These are phyloP conservation scores for Polygonum aviculare DNA, from an alignment of 148 eudicot genomes.

Conservation along the genomic window DNA sequence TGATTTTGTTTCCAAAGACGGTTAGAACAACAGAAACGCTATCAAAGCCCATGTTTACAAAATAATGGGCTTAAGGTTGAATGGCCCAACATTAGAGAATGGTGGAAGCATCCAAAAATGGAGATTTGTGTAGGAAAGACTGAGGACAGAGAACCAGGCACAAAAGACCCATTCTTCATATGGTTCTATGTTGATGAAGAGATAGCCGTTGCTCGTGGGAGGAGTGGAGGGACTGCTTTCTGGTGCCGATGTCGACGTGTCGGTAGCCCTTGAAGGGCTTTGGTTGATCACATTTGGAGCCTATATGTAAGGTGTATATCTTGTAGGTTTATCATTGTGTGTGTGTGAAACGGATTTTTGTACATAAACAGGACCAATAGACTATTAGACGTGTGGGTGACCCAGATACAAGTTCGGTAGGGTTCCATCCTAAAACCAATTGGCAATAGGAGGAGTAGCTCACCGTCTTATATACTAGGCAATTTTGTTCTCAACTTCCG, in stretches of 20 bases:
- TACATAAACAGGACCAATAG: not conserved
- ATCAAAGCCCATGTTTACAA: too few relatives aligned
- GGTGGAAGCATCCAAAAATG: not conserved
- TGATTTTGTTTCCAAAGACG: not conserved
- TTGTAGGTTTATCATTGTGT: not conserved
- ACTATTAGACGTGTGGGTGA: too few relatives aligned
- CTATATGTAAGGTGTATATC: too few relatives aligned
- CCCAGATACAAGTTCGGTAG: too few relatives aligned
- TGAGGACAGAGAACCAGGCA: constrained; percentile 67
- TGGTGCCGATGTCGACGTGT: constrained; percentile 82
- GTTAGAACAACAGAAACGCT: not conserved
- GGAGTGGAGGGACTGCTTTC: constrained; percentile 91
- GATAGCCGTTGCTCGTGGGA: constrained; percentile 90
- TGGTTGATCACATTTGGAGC: not conserved
- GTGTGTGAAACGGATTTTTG: not conserved
- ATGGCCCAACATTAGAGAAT: too few relatives aligned
- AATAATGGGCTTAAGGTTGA: too few relatives aligned
- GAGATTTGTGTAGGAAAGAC: constrained; percentile 53
- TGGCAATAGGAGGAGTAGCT: too few relatives aligned
- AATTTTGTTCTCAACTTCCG: too few relatives aligned
- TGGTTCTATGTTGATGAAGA: constrained; percentile 95
- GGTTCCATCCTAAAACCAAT: too few relatives aligned
- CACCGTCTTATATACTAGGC: too few relatives aligned
- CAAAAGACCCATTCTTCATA: constrained; percentile 74
- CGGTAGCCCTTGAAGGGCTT: constrained; percentile 12